phyloP scores from a whole-genome alignment of 169 alveolate genomes.

The Plasmodium adleri region DNA sequence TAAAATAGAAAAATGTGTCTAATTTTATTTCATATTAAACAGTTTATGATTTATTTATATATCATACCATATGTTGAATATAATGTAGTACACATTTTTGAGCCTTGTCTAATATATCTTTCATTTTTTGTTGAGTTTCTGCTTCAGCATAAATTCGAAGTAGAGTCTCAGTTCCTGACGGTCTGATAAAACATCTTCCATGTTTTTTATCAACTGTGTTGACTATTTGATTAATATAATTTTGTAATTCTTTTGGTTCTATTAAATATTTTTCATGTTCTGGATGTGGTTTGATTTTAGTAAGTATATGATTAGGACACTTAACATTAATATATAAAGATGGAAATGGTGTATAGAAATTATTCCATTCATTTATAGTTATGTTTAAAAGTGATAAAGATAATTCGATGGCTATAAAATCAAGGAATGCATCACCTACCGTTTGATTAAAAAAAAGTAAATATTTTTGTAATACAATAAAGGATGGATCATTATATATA shows the following conservation, averaged over 20 bases:
- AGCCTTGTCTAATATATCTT: constrained; percentile 72
- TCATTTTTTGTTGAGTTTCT: constrained; percentile 79
- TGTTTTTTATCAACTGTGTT: constrained; percentile 14
- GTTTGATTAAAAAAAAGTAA: constrained; percentile 70
- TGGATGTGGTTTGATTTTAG: constrained; percentile 59
- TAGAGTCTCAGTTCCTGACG: constrained; percentile 84
- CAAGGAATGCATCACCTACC: constrained; percentile 78
- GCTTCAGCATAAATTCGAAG: constrained; percentile 87
- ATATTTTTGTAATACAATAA: constrained; percentile 60
- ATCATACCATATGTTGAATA: no score
- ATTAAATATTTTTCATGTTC: constrained; percentile 78
- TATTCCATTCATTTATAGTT: constrained; percentile 66
- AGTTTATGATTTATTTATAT: no score
- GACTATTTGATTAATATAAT: constrained; percentile 47
- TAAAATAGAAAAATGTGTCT: no score
- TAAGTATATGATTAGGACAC: constrained; percentile 39
- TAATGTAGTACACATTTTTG: not conserved
- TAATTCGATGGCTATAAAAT: constrained; percentile 80
- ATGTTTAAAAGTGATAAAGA: constrained; percentile 65
- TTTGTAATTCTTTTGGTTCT: constrained; percentile 74
- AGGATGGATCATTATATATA: constrained; percentile 21
- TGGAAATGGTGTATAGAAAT: constrained; percentile 78
- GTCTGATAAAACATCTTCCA: constrained; percentile 82
- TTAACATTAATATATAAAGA: constrained; percentile 66
- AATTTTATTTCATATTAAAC: no score